Percentiles rank a stretch among this genome's conserved stretches.
Conservation (phyloP, 208 protist species). For the Trypanosoma lewisi region DNA sequence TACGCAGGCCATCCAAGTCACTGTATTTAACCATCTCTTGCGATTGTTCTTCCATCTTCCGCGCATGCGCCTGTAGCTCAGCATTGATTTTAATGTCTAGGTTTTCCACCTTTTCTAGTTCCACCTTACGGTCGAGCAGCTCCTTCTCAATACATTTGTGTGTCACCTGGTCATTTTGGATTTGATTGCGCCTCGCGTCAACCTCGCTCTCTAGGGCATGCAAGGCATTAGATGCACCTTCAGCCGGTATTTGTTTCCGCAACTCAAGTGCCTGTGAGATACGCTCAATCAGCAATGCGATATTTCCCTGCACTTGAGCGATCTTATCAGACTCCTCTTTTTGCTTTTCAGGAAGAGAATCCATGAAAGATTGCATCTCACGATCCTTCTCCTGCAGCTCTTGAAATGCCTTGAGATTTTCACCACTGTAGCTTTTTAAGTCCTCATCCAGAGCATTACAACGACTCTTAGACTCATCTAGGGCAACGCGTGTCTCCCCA, state of each 20-base stretch:
- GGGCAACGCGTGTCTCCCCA: slow-evolving; percentile 68
- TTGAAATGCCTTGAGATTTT: slow-evolving; percentile 81
- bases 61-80: slow-evolving; percentile 74
- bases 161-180: slow-evolving; percentile 78
- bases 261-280: slow-evolving; percentile 81
- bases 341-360: slow-evolving; percentile 80
- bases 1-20: slow-evolving; percentile 70
- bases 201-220: slow-evolving; percentile 78
- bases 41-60: slow-evolving; percentile 78
- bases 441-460: slow-evolving; percentile 77
- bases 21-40: slow-evolving; percentile 76
- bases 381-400: slow-evolving; percentile 81
- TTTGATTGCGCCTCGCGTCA: slow-evolving; percentile 74
- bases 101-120: slow-evolving; percentile 87
- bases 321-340: slow-evolving; percentile 69
- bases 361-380: slow-evolving; percentile 87
- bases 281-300: slow-evolving; percentile 65
- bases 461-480: slow-evolving; percentile 66
- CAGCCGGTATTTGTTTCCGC: slow-evolving; percentile 72
- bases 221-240: slow-evolving; percentile 52
- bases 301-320: slow-evolving; percentile 48
- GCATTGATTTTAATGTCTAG: slow-evolving; percentile 89
- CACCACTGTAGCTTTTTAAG: slow-evolving; percentile 83
- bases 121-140: slow-evolving; percentile 81
- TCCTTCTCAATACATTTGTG: slow-evolving; percentile 88